Conservation (phyloP, 2,329 filamentous ascomycete species). For the Saccharata proteae region DNA sequence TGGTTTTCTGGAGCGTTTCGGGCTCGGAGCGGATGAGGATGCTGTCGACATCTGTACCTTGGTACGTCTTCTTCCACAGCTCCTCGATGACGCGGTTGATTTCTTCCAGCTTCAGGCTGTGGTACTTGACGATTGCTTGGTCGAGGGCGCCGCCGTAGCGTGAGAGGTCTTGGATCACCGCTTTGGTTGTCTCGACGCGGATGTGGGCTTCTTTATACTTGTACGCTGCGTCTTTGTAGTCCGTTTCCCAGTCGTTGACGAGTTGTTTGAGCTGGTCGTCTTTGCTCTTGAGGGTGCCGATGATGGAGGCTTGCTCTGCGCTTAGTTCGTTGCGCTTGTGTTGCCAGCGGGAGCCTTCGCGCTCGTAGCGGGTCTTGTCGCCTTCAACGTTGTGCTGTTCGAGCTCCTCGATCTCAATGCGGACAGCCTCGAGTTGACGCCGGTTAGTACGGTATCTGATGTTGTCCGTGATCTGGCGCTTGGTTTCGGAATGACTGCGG, state of each 20-base stretch:
- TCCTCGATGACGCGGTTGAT: slow-evolving; percentile 92
- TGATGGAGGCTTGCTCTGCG: slow-evolving; percentile 60
- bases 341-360: slow-evolving; percentile 57
- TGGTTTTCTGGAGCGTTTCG: slow-evolving; percentile 61
- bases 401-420: slow-evolving; percentile 59
- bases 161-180: slow-evolving; percentile 78
- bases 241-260: slow-evolving; percentile 68
- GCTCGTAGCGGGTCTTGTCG: slow-evolving; percentile 63
- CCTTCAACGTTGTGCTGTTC: slow-evolving; percentile 69
- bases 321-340: slow-evolving; percentile 55
- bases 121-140: slow-evolving; percentile 95
- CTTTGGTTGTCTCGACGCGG: slow-evolving; percentile 81
- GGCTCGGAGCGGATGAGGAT: slow-evolving; percentile 90
- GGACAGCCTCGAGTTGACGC: slow-evolving; percentile 54
- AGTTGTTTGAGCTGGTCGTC: slow-evolving; percentile 66
- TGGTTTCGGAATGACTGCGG: slow-evolving; percentile 67
- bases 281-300: slow-evolving; percentile 71
- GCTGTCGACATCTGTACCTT: slow-evolving; percentile 92
- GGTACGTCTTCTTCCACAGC: slow-evolving; percentile 94
- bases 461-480: slow-evolving; percentile 82
- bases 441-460: slow-evolving; percentile 69
- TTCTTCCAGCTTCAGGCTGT: slow-evolving; percentile 94
- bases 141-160: slow-evolving; percentile 77
- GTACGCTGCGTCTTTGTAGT: slow-evolving; percentile 70
- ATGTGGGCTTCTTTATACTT: slow-evolving; percentile 83